phyloP scores from a whole-genome alignment of 2,329 filamentous ascomycete species.

The Harringtonia lauricola region DNA sequence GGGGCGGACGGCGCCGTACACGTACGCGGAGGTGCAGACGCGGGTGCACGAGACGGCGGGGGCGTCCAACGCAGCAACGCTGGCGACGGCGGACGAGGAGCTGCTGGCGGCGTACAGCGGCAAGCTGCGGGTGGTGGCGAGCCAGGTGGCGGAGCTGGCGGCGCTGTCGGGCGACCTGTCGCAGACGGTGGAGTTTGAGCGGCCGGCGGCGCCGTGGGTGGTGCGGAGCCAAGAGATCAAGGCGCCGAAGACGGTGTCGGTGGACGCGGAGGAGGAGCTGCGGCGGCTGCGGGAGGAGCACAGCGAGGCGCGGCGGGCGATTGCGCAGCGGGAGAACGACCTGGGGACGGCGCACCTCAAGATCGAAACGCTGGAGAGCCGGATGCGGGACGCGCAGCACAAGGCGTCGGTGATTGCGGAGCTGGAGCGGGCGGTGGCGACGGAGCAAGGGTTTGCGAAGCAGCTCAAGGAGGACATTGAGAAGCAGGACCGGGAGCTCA shows the following conservation, averaged over 20 bases:
- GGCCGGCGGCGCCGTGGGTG: constrained; percentile 67
- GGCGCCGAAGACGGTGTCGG: constrained; percentile 66
- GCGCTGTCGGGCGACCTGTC: constrained; percentile 59
- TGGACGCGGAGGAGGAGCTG: constrained; percentile 79
- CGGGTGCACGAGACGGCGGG: constrained; percentile 46
- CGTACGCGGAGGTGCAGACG: constrained; percentile 53
- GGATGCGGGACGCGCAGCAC: constrained; percentile 72
- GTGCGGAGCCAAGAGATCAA: constrained; percentile 72
- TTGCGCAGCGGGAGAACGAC: constrained; percentile 66
- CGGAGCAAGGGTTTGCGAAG: constrained; percentile 36
- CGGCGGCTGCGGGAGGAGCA: constrained; percentile 70
- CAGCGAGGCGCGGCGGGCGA: constrained; percentile 60
- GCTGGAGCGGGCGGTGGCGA: constrained; percentile 48
- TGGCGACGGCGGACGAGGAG: constrained; percentile 37
- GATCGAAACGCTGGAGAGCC: constrained; percentile 82
- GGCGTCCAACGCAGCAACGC: constrained; percentile 24
- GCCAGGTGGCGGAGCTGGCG: constrained; percentile 58
- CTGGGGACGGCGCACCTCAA: constrained; percentile 83
- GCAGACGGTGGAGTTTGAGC: constrained; percentile 70
- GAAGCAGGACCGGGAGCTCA: constrained; percentile 56
- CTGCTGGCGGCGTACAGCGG: constrained; percentile 57
- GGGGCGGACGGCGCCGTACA: constrained; percentile 55
- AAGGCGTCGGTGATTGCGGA: constrained; percentile 61
- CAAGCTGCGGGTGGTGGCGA: constrained; percentile 54
- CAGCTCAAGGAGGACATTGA: constrained; percentile 53